Conservation (phyloP, 164 flowering plant species). For the Aristolochia contorta region DNA sequence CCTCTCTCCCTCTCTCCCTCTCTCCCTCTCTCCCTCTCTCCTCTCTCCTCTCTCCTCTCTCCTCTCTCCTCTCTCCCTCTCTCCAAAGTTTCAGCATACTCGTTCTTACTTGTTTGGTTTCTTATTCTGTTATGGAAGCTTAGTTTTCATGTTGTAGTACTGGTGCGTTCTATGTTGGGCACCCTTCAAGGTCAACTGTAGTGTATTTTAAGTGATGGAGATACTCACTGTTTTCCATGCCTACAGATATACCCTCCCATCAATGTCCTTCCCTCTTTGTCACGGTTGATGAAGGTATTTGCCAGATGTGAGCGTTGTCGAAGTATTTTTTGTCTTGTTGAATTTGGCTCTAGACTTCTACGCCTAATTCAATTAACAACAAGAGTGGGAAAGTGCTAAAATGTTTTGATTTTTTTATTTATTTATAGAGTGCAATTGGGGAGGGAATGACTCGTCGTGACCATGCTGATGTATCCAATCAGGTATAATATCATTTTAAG, state of each 20-base stretch:
- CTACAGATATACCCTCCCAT: conserved; percentile 93
- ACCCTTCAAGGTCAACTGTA: no score
- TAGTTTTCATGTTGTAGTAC: no score
- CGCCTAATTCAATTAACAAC: no score
- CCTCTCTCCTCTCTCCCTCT: no score
- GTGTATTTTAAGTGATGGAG: neutral
- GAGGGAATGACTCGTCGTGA: conserved; percentile 97
- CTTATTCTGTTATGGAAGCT: no score
- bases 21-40: no score
- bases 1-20: no score
- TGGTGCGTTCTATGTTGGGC: no score
- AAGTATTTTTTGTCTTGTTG: neutral
- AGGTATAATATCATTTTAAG: conserved; percentile 34
- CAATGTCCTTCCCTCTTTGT: conserved; percentile 97
- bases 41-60: no score
- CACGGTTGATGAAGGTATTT: conserved; percentile 91
- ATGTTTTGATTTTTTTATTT: neutral
- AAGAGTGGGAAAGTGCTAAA: neutral
- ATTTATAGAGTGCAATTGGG: conserved; percentile 88
- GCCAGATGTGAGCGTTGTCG: neutral
- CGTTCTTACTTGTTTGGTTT: no score
- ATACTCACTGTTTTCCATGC: conserved; percentile 2
- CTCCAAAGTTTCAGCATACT: no score
- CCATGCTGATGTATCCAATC: conserved; percentile 96
- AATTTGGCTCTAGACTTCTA: neutral